Percentiles rank a stretch among this genome's conserved stretches.
phyloP scores from a whole-genome alignment of 805 yeast species.

The Pichia membranifaciens region DNA sequence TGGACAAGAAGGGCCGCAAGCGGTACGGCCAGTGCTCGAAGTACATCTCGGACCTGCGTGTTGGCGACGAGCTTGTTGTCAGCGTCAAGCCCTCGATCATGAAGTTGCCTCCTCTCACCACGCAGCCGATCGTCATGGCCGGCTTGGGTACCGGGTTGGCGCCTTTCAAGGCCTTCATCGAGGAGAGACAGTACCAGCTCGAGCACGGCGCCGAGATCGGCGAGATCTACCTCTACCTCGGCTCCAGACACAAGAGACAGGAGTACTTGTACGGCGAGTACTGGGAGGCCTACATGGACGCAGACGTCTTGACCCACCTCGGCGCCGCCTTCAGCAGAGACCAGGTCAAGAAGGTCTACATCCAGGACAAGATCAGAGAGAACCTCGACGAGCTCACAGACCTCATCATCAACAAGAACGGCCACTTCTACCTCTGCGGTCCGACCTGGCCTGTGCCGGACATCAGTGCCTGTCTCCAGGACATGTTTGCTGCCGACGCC shows the following conservation, averaged over 20 bases:
- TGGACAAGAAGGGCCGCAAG: conserved; percentile 74
- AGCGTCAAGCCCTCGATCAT: conserved; percentile 95
- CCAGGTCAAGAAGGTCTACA: conserved; percentile 89
- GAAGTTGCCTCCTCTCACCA: conserved; percentile 85
- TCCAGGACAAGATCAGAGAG: conserved; percentile 88
- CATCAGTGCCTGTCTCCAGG: conserved; percentile 83
- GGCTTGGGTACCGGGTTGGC: conserved; percentile 98
- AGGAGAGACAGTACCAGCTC: conserved; percentile 90
- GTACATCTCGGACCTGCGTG: conserved; percentile 68
- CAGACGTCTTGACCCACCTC: conserved; percentile 85
- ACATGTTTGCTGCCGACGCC: conserved; percentile 71
- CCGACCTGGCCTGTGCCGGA: conserved; percentile 99
- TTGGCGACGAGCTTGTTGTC: conserved; percentile 85
- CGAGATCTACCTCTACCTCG: conserved; percentile 78
- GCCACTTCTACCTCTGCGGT: conserved; percentile 94
- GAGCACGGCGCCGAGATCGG: conserved; percentile 88
- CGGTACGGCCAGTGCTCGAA: conserved; percentile 95
- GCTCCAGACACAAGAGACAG: conserved; percentile 92
- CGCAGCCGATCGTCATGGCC: conserved; percentile 91
- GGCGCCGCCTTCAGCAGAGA: conserved; percentile 99
- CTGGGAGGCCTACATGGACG: conserved; percentile 94
- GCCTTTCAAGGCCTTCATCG: conserved; percentile 95
- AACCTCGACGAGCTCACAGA: conserved; percentile 65
- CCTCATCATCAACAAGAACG: conserved; percentile 71
- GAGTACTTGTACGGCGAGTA: conserved; percentile 94